Percentiles rank a stretch among this genome's conserved stretches.
Evolutionary conservation across 208 protist genomes (phyloP).

Genomic region (Phytomonas francai): DNA sequence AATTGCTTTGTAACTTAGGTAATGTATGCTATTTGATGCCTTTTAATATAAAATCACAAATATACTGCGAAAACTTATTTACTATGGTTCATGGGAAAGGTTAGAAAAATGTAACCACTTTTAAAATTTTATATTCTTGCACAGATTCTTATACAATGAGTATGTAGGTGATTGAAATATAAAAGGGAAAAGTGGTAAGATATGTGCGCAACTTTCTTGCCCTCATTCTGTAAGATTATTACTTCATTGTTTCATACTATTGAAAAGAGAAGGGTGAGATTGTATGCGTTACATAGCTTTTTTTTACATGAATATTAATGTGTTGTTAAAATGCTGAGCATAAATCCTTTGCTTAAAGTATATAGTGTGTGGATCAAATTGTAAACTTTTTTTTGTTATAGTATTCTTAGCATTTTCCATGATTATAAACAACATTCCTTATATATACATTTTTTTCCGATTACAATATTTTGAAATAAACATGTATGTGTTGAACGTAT

Average conservation of each 20-base stretch:
- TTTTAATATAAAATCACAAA: background rate
- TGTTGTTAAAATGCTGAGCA: background rate
- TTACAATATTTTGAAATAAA: background rate
- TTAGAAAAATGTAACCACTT: too few relatives aligned
- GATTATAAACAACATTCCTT: background rate
- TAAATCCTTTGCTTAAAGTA: background rate
- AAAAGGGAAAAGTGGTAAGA: background rate
- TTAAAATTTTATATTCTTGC: background rate
- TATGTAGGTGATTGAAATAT: background rate
- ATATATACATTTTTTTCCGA: slow-evolving; percentile 7
- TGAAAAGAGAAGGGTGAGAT: background rate
- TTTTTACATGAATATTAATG: background rate
- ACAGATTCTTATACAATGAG: background rate
- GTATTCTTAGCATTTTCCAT: background rate
- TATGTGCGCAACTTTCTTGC: background rate
- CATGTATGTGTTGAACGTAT: background rate
- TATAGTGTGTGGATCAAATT: background rate
- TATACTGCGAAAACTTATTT: background rate
- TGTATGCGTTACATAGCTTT: background rate
- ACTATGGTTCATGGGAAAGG: too few relatives aligned
- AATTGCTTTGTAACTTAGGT: slow-evolving; percentile 1
- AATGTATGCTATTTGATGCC: slow-evolving; percentile 9
- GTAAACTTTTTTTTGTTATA: slow-evolving; percentile 11
- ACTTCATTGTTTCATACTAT: background rate
- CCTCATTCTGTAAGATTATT: background rate